Conservation (phyloP, 176 grass and related monocot genomes). For the Carex parvula region DNA sequence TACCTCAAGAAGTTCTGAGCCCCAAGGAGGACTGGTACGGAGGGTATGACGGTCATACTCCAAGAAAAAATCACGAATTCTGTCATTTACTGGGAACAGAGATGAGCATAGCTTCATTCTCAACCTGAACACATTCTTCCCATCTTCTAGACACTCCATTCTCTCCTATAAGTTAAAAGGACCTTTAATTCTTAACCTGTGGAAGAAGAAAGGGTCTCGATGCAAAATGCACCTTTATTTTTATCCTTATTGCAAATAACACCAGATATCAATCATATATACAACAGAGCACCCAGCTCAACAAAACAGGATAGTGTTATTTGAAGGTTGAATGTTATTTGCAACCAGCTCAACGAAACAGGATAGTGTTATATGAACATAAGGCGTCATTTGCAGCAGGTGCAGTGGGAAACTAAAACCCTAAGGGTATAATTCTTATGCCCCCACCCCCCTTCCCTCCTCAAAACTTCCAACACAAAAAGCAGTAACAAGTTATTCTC, state of each 20-base stretch:
- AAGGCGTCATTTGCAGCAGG: not conserved
- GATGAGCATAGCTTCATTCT: slow-evolving; percentile 89
- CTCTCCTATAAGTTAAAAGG: slow-evolving; percentile 56
- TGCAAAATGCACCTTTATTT: not conserved
- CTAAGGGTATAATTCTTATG: not conserved
- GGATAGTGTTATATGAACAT: not conserved
- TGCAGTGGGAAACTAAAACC: not conserved
- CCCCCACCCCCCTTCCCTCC: not conserved
- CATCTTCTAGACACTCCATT: slow-evolving; percentile 93
- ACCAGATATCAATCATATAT: not conserved
- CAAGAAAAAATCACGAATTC: slow-evolving; percentile 88
- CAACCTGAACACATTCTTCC: slow-evolving; percentile 84
- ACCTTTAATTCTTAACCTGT: not conserved
- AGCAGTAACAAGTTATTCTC: not conserved
- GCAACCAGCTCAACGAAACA: not conserved
- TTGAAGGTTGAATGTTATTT: not conserved
- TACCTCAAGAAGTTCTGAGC: slow-evolving; percentile 99
- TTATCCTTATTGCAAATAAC: not conserved
- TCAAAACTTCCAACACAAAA: not conserved
- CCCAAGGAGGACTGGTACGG: slow-evolving; percentile 96
- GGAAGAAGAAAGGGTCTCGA: not conserved
- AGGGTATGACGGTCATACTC: slow-evolving; percentile 98
- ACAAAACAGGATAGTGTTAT: not conserved
- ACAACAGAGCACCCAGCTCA: not conserved
- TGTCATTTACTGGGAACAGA: slow-evolving; percentile 88